A percentile compares a stretch with the other conserved stretches of the same genome.
phyloP scores from a whole-genome alignment of 208 protist genomes.

The Leishmania major region DNA sequence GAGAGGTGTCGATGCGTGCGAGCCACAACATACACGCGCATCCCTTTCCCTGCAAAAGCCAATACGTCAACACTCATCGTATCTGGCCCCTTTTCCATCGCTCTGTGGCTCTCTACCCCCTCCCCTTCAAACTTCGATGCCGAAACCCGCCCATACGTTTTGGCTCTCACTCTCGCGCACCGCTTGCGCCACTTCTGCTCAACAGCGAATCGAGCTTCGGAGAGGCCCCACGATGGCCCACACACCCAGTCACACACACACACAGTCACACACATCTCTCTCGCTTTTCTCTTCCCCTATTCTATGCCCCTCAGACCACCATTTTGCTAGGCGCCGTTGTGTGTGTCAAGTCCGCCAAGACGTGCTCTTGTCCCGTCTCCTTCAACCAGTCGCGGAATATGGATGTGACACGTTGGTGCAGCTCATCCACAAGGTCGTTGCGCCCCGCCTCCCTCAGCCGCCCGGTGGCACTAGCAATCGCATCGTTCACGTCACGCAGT shows the following conservation, averaged over 20 bases:
- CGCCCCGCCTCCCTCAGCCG: conserved; percentile 71
- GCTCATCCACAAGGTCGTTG: conserved; percentile 66
- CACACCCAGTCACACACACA: not conserved
- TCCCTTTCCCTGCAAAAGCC: not conserved
- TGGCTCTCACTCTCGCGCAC: not conserved
- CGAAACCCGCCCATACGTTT: not conserved
- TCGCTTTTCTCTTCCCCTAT: not conserved
- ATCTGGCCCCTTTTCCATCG: not conserved
- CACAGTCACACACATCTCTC: not conserved
- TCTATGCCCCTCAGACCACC: not conserved
- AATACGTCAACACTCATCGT: not conserved
- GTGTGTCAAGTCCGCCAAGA: conserved; percentile 71
- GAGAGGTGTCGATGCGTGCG: not conserved
- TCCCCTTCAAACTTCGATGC: not conserved
- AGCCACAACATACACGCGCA: not conserved
- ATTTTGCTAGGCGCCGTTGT: conserved; percentile 14
- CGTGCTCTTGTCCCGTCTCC: conserved; percentile 73
- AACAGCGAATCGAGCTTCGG: not conserved
- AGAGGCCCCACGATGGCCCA: not conserved
- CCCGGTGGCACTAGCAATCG: conserved; percentile 65
- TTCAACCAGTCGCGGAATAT: conserved; percentile 90
- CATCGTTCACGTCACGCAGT: conserved; percentile 77
- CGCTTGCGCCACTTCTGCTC: not conserved
- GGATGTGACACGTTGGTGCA: conserved; percentile 71
- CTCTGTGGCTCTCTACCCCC: not conserved